Conservation (phyloP, 1,139 yeast species). For the Candida sp. region DNA sequence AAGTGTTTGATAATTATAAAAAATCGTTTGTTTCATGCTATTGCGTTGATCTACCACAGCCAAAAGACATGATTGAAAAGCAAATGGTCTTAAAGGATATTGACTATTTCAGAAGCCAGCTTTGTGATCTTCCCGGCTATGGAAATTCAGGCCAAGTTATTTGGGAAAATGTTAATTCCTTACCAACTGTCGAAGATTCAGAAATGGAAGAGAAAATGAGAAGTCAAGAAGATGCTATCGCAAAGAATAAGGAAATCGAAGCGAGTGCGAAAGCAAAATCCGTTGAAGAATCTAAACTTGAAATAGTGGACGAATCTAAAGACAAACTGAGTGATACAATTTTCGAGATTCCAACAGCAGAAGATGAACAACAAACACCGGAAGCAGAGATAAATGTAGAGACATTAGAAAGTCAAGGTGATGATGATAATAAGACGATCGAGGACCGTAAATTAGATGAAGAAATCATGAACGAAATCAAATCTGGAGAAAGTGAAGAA, state of each 20-base stretch:
- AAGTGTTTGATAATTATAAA: slow-evolving; percentile 61
- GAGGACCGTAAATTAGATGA: not conserved
- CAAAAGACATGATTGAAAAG: slow-evolving; percentile 53
- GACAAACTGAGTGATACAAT: not conserved
- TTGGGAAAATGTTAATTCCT: slow-evolving; percentile 60
- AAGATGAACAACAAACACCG: not conserved
- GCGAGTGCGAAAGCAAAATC: not conserved
- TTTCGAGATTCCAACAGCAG: not conserved
- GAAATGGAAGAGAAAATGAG: slow-evolving; percentile 48
- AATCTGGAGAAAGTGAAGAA: not conserved
- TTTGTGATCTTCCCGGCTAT: slow-evolving; percentile 59
- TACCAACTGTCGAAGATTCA: slow-evolving; percentile 49
- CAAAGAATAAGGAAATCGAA: slow-evolving; percentile 2
- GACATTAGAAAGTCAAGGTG: not conserved
- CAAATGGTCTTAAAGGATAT: slow-evolving; percentile 57
- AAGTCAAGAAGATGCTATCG: slow-evolving; percentile 23
- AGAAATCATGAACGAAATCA: slow-evolving; percentile 1
- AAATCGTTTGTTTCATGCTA: slow-evolving; percentile 53
- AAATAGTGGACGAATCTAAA: not conserved
- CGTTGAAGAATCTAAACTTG: not conserved
- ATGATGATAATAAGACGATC: not conserved
- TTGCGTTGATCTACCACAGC: slow-evolving; percentile 46
- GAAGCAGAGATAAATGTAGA: not conserved
- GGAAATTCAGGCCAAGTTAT: slow-evolving; percentile 65
- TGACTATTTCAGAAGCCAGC: slow-evolving; percentile 60